phyloP scores from a whole-genome alignment of 202 grass and related monocot genomes.

The Dendrocalamus latiflorus region DNA sequence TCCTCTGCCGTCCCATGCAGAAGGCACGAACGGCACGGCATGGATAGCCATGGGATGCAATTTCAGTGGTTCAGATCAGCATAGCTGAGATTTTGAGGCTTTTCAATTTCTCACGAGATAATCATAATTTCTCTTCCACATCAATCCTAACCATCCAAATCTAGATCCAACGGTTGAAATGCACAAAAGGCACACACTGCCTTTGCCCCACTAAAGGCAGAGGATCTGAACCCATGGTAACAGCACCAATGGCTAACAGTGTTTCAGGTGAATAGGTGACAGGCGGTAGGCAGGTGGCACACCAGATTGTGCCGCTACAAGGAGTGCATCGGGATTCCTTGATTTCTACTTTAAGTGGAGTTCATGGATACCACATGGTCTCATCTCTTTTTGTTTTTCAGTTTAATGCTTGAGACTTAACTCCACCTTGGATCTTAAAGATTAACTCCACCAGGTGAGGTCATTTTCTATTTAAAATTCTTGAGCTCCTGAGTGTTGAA shows the following conservation, averaged over 20 bases:
- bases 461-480: constrained; percentile 7
- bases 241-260: not conserved
- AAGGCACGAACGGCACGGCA: too few species aligned
- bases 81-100: too few species aligned
- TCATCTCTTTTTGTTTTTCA: not conserved
- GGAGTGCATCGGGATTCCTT: not conserved
- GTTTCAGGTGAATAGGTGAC: not conserved
- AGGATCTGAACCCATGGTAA: not conserved
- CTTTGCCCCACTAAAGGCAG: too few species aligned
- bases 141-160: too few species aligned
- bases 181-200: too few species aligned
- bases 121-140: too few species aligned
- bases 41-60: too few species aligned
- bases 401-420: not conserved
- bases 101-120: too few species aligned
- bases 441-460: not conserved
- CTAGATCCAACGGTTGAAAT: too few species aligned
- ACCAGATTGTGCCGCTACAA: not conserved
- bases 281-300: not conserved
- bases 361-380: not conserved
- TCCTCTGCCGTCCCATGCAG: too few species aligned
- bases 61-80: too few species aligned
- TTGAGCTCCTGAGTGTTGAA: not conserved
- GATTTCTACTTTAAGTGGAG: not conserved
- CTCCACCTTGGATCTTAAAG: not conserved